These are phyloP conservation scores for Entomortierella parvispora DNA, from an alignment of 192 early-diverging fungal species.

Conservation along the genomic window DNA sequence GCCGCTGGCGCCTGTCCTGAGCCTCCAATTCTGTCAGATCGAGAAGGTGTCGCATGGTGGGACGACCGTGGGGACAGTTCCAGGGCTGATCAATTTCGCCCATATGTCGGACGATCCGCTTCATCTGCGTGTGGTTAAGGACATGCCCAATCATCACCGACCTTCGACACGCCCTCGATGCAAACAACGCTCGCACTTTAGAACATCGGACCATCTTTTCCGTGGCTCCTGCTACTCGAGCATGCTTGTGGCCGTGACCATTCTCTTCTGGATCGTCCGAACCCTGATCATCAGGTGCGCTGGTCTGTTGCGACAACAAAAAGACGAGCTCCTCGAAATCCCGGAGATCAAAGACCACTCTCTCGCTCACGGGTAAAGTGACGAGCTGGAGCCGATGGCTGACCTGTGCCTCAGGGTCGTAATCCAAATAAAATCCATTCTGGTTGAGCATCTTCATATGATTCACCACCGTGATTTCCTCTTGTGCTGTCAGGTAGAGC, in stretches of 20 bases:
- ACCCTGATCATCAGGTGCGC: slow-evolving; percentile 18
- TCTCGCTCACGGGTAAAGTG: slow-evolving; percentile 80
- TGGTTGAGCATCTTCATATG: slow-evolving; percentile 72
- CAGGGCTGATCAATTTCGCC: slow-evolving; percentile 93
- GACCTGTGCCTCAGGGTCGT: slow-evolving; percentile 67
- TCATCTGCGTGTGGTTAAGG: slow-evolving; percentile 77
- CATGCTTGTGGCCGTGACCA: slow-evolving; percentile 10
- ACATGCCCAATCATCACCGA: slow-evolving; percentile 93
- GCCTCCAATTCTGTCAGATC: slow-evolving; percentile 53
- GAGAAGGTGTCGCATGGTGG: slow-evolving; percentile 91
- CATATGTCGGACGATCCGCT: slow-evolving; percentile 82
- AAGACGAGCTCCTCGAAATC: slow-evolving; percentile 82
- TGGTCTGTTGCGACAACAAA: slow-evolving; percentile 53
- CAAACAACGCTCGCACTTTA: slow-evolving; percentile 78
- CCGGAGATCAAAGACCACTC: slow-evolving; percentile 76
- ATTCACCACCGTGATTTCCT: slow-evolving; percentile 84
- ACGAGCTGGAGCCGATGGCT: slow-evolving; percentile 73
- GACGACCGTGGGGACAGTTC: slow-evolving; percentile 98
- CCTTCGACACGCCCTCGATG: slow-evolving; percentile 90
- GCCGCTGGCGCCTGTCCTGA: slow-evolving; percentile 14
- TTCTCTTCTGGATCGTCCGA: slow-evolving; percentile 11
- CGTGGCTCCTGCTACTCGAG: slow-evolving; percentile 31
- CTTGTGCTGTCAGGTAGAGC: slow-evolving; percentile 78
- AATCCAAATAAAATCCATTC: slow-evolving; percentile 85
- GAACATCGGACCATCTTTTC: slow-evolving; percentile 74